These are phyloP conservation scores for Clausena lansium DNA, from an alignment of 345 rosid genomes.

Conservation along the genomic window DNA sequence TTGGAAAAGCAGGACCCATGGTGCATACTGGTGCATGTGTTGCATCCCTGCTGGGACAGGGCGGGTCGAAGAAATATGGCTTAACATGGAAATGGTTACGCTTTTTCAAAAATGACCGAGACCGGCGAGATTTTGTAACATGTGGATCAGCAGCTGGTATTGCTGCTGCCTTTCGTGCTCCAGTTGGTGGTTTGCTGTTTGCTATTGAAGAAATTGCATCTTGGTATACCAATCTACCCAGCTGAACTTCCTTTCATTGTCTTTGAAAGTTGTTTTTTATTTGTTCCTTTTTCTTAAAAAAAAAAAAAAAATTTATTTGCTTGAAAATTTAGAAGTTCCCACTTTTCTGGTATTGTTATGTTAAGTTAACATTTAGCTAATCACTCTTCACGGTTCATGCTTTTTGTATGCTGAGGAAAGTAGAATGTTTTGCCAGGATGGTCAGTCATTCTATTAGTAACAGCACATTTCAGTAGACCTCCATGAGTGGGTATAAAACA, in stretches of 20 bases:
- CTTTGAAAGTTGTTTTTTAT: neutral
- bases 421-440: neutral
- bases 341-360: neutral
- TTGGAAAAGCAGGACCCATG: slow-evolving; percentile 98
- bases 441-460: neutral
- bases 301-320: neutral
- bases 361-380: neutral
- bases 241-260: slow-evolving; percentile 3
- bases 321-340: neutral
- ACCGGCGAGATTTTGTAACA: slow-evolving; percentile 85
- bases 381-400: neutral
- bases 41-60: slow-evolving; percentile 84
- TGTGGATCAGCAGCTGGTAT: slow-evolving; percentile 98
- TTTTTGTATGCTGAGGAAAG: neutral
- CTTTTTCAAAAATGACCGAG: slow-evolving; percentile 80
- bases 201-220: slow-evolving; percentile 96
- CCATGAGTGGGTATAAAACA: neutral
- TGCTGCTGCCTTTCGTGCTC: slow-evolving; percentile 89
- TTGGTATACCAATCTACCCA: slow-evolving; percentile 49
- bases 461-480: neutral
- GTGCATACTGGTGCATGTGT: slow-evolving; percentile 95
- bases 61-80: slow-evolving; percentile 79
- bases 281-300: neutral
- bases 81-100: slow-evolving; percentile 84
- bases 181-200: slow-evolving; percentile 89